Conservation (phyloP, 139 green algal species). For the Gonium pectorale region DNA sequence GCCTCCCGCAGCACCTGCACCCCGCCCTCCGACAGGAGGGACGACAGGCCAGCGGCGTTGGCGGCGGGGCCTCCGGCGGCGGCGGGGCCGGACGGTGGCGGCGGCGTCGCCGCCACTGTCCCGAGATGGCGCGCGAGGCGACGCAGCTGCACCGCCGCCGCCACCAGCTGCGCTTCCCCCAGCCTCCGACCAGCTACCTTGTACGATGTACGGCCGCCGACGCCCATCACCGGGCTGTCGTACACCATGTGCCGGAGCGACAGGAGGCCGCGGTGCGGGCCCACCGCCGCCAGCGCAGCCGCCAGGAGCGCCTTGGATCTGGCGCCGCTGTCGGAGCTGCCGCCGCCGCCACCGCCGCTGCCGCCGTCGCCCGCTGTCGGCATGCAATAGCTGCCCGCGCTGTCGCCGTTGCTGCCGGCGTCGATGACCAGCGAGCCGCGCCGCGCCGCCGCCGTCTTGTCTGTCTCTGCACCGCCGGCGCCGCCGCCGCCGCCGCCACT, state of each 20-base stretch:
- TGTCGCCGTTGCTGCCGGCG: not conserved
- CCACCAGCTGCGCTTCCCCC: not conserved
- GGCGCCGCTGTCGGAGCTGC: too few species aligned
- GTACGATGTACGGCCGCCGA: not conserved
- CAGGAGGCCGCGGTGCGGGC: not conserved
- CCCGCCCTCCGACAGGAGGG: not conserved
- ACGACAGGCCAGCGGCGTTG: not conserved
- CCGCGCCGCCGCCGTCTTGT: not conserved
- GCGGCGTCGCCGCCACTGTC: not conserved
- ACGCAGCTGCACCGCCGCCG: not conserved
- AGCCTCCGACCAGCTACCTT: not conserved
- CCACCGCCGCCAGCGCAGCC: not conserved
- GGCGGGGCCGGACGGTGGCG: not conserved
- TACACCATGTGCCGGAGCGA: not conserved
- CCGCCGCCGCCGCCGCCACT: not conserved
- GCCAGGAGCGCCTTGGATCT: not conserved
- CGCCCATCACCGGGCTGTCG: not conserved
- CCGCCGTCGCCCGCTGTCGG: not conserved
- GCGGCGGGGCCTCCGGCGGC: not conserved
- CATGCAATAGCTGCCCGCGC: too few species aligned
- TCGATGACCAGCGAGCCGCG: too few species aligned
- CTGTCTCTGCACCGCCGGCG: not conserved
- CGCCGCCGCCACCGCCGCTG: not conserved
- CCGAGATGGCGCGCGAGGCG: constrained; percentile 5
- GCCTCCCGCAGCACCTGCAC: not conserved